A percentile compares a stretch with the other conserved stretches of the same genome.
These are phyloP conservation scores for Camelina neglecta DNA, from an alignment of 345 rosid genomes.

Conservation along the genomic window DNA sequence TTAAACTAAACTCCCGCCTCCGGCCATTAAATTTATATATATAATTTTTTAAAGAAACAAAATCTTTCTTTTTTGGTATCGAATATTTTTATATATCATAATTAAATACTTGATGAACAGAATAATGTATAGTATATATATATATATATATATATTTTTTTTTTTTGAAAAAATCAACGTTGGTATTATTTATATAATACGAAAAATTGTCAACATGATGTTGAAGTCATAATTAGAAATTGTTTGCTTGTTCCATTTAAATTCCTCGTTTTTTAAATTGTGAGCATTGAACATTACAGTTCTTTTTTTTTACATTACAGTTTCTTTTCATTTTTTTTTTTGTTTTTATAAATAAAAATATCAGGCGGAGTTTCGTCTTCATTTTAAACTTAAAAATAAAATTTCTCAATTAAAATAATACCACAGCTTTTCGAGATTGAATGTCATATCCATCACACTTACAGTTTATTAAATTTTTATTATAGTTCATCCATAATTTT, in stretches of 20 bases:
- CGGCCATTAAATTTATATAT: neutral
- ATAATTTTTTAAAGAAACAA: neutral
- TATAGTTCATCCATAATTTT: neutral
- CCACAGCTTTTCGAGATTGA: neutral
- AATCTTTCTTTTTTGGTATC: neutral
- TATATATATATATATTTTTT: neutral
- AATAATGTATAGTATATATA: neutral
- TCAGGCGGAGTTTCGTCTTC: neutral
- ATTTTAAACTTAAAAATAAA: neutral
- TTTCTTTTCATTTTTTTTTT: too few relatives aligned
- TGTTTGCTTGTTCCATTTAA: constrained; percentile 38
- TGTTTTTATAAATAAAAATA: neutral
- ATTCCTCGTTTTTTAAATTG: neutral
- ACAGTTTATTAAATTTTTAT: neutral
- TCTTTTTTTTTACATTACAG: neutral
- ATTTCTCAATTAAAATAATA: neutral
- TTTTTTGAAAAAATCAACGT: constrained; percentile 30
- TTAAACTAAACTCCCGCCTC: constrained; percentile 40
- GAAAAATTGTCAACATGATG: constrained; percentile 38
- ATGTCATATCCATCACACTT: neutral
- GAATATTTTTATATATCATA: constrained; percentile 9
- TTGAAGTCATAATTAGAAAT: neutral
- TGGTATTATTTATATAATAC: neutral
- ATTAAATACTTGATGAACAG: constrained; percentile 3
- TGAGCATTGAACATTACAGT: constrained; percentile 22